Conservation (phyloP, 1,139 yeast genomes). For the Hanseniaspora uvarum region DNA sequence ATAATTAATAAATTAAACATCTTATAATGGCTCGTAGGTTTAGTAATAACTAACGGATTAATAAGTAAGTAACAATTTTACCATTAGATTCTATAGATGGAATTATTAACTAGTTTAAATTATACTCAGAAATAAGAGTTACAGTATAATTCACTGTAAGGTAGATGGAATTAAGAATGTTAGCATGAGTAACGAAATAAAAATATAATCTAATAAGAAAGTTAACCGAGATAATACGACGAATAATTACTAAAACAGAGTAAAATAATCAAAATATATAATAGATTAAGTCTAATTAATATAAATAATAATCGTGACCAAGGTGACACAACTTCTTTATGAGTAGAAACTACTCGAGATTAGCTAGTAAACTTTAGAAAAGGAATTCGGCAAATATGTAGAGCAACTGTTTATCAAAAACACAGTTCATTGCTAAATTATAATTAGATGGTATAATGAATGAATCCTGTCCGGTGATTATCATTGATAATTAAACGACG, state of each 20-base stretch:
- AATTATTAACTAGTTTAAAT: slow-evolving; percentile 8
- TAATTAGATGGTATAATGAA: slow-evolving; percentile 5
- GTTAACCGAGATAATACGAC: background rate
- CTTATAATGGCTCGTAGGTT: slow-evolving; percentile 1
- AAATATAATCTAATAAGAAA: background rate
- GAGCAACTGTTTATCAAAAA: slow-evolving; percentile 10
- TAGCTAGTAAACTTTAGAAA: background rate
- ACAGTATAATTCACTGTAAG: background rate
- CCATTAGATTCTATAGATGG: background rate
- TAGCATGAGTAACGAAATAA: slow-evolving; percentile 8
- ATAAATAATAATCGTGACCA: background rate
- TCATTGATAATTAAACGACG: background rate
- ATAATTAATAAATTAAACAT: slow-evolving; percentile 1
- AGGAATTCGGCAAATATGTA: slow-evolving; percentile 7
- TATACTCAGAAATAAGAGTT: background rate
- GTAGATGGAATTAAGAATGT: slow-evolving; percentile 1
- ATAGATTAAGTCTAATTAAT: background rate
- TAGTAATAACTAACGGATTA: slow-evolving; percentile 3
- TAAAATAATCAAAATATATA: background rate
- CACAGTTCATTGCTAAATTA: slow-evolving; percentile 10
- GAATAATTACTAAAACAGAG: background rate
- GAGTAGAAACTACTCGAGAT: background rate
- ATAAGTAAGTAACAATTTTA: slow-evolving; percentile 10
- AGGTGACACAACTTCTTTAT: slow-evolving; percentile 1
- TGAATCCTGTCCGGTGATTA: slow-evolving; percentile 9